These are phyloP conservation scores for Nigrograna mackinnonii DNA, from an alignment of 2,329 filamentous ascomycete species.

Conservation along the genomic window DNA sequence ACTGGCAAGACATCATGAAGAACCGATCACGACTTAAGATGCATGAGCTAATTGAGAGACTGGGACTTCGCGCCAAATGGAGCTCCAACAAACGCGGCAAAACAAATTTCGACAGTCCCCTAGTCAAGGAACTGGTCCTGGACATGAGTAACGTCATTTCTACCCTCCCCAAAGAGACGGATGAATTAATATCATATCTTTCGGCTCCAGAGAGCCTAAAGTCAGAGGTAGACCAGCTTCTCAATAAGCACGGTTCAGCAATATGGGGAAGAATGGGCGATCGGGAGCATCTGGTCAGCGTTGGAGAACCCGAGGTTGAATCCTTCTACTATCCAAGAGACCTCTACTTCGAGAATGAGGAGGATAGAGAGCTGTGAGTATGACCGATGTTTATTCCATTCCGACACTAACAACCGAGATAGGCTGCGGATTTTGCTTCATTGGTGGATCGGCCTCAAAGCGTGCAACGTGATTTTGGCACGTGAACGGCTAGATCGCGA, in stretches of 20 bases:
- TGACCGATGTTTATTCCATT: not conserved
- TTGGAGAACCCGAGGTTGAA: conserved; percentile 35
- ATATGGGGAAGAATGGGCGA: conserved; percentile 35
- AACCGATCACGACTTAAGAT: conserved; percentile 39
- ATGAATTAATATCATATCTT: conserved; percentile 32
- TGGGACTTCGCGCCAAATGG: conserved; percentile 39
- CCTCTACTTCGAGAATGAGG: conserved; percentile 34
- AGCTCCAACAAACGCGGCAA: conserved; percentile 42
- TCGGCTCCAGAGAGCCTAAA: conserved; percentile 32
- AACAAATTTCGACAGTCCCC: conserved; percentile 38
- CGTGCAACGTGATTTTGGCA: conserved; percentile 39
- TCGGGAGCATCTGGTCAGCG: conserved; percentile 35
- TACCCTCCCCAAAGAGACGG: conserved; percentile 35
- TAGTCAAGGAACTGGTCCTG: conserved; percentile 36
- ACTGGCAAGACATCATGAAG: conserved; percentile 42
- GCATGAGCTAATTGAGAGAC: conserved; percentile 40
- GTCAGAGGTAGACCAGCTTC: conserved; percentile 29
- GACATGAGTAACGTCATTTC: conserved; percentile 37
- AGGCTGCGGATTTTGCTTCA: conserved; percentile 39
- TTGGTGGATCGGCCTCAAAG: conserved; percentile 41
- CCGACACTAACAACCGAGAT: not conserved
- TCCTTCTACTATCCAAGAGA: conserved; percentile 34
- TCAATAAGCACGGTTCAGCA: conserved; percentile 34
- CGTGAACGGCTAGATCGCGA: conserved; percentile 38
- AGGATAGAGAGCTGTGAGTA: conserved; percentile 34